Evolutionary conservation across 345 rosid genomes (phyloP).

Genomic region (Heritiera fomes): DNA sequence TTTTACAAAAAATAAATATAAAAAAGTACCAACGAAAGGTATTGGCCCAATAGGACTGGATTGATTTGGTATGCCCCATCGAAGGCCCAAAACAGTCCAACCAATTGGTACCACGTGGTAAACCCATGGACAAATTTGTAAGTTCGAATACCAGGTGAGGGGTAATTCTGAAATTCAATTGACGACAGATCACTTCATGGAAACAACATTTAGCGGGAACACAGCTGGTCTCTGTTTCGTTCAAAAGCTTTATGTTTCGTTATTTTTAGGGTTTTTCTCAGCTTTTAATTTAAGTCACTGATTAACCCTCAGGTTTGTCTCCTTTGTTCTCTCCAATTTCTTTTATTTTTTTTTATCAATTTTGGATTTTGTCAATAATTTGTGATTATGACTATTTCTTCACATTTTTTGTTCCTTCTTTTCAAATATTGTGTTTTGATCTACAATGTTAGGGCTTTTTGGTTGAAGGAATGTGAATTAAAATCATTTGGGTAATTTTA

Average conservation of each 20-base stretch:
- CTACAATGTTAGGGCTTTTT: neutral
- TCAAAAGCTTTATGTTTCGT: conserved; percentile 5
- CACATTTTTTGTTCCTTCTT: neutral
- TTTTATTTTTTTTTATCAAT: neutral
- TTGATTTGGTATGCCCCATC: neutral
- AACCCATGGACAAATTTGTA: neutral
- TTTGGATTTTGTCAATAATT: neutral
- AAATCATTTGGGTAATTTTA: neutral
- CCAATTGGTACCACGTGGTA: neutral
- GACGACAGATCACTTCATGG: conserved; percentile 1
- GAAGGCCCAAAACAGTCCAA: neutral
- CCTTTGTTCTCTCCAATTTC: neutral
- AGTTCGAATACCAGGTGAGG: neutral
- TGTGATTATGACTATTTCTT: neutral
- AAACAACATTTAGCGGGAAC: conserved; percentile 21
- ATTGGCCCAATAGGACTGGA: neutral
- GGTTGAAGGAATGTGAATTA: neutral
- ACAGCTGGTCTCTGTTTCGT: neutral
- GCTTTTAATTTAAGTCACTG: neutral
- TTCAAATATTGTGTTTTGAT: neutral
- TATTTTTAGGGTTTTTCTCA: conserved; percentile 10
- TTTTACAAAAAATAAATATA: no score
- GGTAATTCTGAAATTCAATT: neutral
- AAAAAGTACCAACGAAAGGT: neutral
- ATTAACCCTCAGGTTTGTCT: conserved; percentile 8